Base-by-base conservation (phyloP, 2,329 filamentous ascomycete genomes). In the Zalaria obscura region DNA sequence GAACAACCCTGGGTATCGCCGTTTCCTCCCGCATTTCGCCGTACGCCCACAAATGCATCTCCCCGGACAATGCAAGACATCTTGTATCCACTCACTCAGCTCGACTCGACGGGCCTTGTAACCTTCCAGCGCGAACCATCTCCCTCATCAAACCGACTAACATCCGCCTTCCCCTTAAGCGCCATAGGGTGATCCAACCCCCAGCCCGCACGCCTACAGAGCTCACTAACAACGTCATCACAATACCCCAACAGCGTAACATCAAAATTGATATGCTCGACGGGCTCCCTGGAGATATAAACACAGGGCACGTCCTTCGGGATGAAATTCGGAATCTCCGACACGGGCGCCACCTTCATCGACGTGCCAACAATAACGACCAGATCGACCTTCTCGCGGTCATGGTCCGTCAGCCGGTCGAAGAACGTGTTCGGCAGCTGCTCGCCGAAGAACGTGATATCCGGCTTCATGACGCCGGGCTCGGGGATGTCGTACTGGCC, bases 401-500 rank as follows among this genome's bases (percentile, higher is more conserved):
- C 91, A 51, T 85, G 74, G 45, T 84, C 72, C n/a, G 83, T 77
- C 9, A 96, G 73, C 5, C 88, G 80, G 39, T 76, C 69, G 43
- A 82, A 83, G 62, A 98, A 98, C 50, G 77, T 75, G 51, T 84
- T 78, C 0, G 89, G 88, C 1, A 98, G 78, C 39, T 79, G 73
- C 64, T 98, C 91, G 51, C 89, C 89, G 55, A 96, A 96, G 67
- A 98, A 96, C 37, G 86, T 96, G 56, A 98, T 96, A 64, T 96
- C 89, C 5, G 91, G 91, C 70, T 83, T 94, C 86, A 93, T 93
- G 57, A 93, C 78, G 43, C 84, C 86, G 2, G 78, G 74, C 38
- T 72, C 69, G 2, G 78, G 76, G 33, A 83, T 75, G 49, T 79
- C 71, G 55, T 80, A 76, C 42, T 76, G 72, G 8, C 75, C 72